Conservation (phyloP, 2,329 filamentous ascomycete species). For the Cercospora canescens region DNA sequence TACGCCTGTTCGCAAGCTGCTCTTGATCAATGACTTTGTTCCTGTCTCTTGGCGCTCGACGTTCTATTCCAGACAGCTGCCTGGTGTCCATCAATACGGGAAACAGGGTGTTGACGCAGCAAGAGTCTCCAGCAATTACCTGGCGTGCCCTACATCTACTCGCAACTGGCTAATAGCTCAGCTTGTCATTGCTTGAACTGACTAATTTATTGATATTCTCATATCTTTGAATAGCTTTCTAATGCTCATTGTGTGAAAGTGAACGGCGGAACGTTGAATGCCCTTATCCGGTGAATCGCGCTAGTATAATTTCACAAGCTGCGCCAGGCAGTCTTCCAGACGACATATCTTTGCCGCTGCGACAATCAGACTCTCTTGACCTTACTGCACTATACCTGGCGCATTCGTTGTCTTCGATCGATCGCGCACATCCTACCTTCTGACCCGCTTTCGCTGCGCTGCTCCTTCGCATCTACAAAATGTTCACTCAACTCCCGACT, state of each 20-base stretch:
- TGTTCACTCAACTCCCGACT: background rate
- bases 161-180: too few species aligned
- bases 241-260: too few species aligned
- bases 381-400: too few species aligned
- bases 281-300: background rate
- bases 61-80: too few species aligned
- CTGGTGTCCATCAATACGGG: too few species aligned
- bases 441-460: background rate
- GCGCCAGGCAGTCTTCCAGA: background rate
- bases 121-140: background rate
- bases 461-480: background rate
- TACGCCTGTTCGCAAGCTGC: too few species aligned
- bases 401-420: background rate
- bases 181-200: too few species aligned
- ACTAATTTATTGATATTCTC: too few species aligned
- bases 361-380: too few species aligned
- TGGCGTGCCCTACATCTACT: background rate
- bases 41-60: too few species aligned
- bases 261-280: background rate
- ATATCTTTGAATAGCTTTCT: too few species aligned
- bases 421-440: background rate
- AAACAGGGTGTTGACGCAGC: background rate
- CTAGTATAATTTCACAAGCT: background rate
- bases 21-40: too few species aligned
- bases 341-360: background rate